phyloP scores from a whole-genome alignment of 352 stramenopile genomes.

The Phytophthora ramorum region DNA sequence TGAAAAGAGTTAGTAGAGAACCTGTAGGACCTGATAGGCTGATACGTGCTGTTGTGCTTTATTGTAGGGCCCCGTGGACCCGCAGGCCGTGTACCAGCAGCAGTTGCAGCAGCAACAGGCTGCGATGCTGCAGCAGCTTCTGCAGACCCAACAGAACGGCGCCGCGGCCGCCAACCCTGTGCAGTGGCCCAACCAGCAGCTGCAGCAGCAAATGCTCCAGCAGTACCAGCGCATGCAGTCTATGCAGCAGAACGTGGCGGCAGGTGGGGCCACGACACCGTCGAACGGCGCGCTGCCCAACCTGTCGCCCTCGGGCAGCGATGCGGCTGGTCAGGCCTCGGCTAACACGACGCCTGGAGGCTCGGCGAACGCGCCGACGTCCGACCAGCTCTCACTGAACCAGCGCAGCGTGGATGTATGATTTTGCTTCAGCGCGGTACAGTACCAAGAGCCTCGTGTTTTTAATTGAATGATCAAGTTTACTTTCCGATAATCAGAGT shows the following conservation, averaged over 20 bases:
- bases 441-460: constrained; percentile 26
- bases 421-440: constrained; percentile 21
- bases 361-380: constrained; percentile 30
- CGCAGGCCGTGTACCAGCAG: constrained; percentile 87
- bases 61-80: constrained; percentile 62
- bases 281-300: constrained; percentile 43
- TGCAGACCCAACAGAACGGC: constrained; percentile 85
- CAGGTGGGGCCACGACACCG: constrained; percentile 14
- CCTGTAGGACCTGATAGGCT: not conserved
- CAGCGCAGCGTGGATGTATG: constrained; percentile 84
- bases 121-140: constrained; percentile 87
- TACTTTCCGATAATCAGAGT: constrained; percentile 12
- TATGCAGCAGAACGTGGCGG: constrained; percentile 58
- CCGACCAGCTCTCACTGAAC: constrained; percentile 76
- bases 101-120: constrained; percentile 89
- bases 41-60: constrained; percentile 1
- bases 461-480: constrained; percentile 41
- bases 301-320: constrained; percentile 56
- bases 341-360: constrained; percentile 28
- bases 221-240: constrained; percentile 84
- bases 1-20: constrained; percentile 11
- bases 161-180: constrained; percentile 46
- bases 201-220: constrained; percentile 91
- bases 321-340: constrained; percentile 35
- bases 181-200: constrained; percentile 79